Percentiles rank a stretch among this genome's conserved stretches.
Evolutionary conservation across 768 basidiomycete species (phyloP).

Genomic region (Naganishia vaughanmartiniae): DNA sequence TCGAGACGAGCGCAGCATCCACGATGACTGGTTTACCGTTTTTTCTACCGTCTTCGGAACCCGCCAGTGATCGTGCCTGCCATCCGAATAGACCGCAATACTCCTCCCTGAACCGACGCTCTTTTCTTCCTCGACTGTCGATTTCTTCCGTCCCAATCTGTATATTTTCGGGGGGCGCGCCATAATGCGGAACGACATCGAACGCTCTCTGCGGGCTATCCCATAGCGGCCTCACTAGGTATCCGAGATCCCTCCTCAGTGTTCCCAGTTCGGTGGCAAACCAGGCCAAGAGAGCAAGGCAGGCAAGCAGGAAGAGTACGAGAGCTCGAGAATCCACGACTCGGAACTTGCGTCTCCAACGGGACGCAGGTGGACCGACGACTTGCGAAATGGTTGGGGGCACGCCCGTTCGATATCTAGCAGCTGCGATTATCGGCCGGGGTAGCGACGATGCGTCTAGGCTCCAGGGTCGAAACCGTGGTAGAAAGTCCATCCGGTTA

Average conservation of each 20-base stretch:
- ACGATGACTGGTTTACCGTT: conserved; percentile 23
- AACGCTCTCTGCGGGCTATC: conserved; percentile 30
- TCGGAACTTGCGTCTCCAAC: background rate
- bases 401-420: background rate
- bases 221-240: conserved; percentile 36
- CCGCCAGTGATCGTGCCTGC: conserved; percentile 8
- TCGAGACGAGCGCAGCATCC: conserved; percentile 37
- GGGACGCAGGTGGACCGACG: background rate
- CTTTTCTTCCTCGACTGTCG: background rate
- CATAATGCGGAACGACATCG: conserved; percentile 30
- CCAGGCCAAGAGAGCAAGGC: background rate
- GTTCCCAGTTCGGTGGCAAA: background rate
- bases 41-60: background rate
- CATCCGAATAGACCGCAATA: conserved; percentile 35
- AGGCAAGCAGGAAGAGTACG: background rate
- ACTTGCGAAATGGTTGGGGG: background rate
- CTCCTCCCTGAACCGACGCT: background rate
- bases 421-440: background rate
- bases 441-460: background rate
- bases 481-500: background rate
- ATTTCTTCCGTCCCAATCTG: background rate
- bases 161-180: background rate
- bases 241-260: conserved; percentile 33
- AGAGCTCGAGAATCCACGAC: background rate
- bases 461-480: background rate